phyloP scores from a whole-genome alignment of 2,329 filamentous ascomycete species.

The Trichoderma semiorbis region DNA sequence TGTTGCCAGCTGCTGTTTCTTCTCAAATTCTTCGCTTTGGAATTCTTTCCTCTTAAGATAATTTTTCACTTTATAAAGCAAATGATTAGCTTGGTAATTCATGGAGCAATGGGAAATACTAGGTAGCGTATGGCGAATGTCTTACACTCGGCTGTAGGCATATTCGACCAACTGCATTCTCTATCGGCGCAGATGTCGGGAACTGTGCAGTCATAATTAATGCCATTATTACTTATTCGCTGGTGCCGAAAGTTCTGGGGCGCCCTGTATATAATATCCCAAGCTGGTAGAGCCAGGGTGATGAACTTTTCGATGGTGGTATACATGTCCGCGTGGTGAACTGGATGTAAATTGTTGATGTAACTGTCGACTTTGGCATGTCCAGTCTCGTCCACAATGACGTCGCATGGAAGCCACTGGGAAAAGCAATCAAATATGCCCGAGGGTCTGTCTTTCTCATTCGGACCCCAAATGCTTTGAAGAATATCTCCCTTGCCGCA shows the following conservation, averaged over 20 bases:
- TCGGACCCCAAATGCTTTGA: too few relatives aligned
- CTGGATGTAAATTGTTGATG: not conserved
- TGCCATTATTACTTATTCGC: too few relatives aligned
- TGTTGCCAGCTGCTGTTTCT: too few relatives aligned
- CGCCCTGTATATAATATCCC: not conserved
- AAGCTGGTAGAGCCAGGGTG: not conserved
- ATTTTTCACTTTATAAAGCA: too few relatives aligned
- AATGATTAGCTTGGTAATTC: too few relatives aligned
- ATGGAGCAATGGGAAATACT: too few relatives aligned
- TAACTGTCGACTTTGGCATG: not conserved
- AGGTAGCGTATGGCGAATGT: too few relatives aligned
- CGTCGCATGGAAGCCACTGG: not conserved
- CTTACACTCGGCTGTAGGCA: too few relatives aligned
- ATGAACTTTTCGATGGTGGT: not conserved
- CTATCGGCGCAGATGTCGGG: not conserved
- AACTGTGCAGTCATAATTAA: not conserved
- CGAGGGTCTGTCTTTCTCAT: accelerated
- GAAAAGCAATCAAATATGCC: not conserved
- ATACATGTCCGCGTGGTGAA: not conserved
- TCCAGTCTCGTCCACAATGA: not conserved
- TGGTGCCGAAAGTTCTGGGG: too few relatives aligned
- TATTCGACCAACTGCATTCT: not conserved
- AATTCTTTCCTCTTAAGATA: too few relatives aligned
- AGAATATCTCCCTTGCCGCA: too few relatives aligned
- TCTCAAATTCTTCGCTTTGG: too few relatives aligned